Evolutionary conservation across 306 rosid genomes (phyloP).

Genomic region (Vicia sativa): DNA sequence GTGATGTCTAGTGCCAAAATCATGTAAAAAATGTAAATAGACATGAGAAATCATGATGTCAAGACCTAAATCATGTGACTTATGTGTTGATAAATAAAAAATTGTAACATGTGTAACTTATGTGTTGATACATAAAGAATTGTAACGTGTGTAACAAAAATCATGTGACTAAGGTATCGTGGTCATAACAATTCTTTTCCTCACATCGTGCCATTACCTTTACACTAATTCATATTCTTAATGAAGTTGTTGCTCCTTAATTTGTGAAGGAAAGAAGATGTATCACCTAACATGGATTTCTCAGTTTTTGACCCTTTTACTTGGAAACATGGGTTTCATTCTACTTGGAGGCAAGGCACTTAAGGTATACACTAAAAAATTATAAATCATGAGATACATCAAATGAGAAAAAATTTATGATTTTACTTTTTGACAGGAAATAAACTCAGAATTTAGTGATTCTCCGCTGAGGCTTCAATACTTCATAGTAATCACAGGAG

Average conservation of each 20-base stretch:
- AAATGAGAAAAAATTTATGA: not conserved
- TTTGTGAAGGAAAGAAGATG: conserved; percentile 47
- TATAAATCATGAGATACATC: not conserved
- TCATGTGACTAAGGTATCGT: not conserved
- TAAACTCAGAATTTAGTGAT: conserved; percentile 52
- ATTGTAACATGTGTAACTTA: not conserved
- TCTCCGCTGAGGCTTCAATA: conserved; percentile 63
- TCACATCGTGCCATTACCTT: not conserved
- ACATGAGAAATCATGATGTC: too few relatives aligned
- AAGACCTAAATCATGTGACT: too few relatives aligned
- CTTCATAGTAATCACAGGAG: conserved; percentile 54
- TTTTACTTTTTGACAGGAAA: conserved; percentile 43
- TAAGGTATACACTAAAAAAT: conserved; percentile 34
- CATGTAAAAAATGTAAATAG: too few relatives aligned
- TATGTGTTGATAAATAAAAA: not conserved
- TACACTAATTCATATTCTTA: not conserved
- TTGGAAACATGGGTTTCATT: conserved; percentile 65
- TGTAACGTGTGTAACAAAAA: not conserved
- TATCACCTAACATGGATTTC: conserved; percentile 55
- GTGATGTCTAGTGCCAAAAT: not conserved
- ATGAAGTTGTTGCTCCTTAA: not conserved
- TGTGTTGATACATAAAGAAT: not conserved
- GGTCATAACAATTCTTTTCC: not conserved
- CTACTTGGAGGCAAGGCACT: conserved; percentile 66
- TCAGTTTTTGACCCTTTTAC: conserved; percentile 56